Conservation (phyloP, 495 filamentous ascomycete genomes). For the Penicillium herquei region DNA sequence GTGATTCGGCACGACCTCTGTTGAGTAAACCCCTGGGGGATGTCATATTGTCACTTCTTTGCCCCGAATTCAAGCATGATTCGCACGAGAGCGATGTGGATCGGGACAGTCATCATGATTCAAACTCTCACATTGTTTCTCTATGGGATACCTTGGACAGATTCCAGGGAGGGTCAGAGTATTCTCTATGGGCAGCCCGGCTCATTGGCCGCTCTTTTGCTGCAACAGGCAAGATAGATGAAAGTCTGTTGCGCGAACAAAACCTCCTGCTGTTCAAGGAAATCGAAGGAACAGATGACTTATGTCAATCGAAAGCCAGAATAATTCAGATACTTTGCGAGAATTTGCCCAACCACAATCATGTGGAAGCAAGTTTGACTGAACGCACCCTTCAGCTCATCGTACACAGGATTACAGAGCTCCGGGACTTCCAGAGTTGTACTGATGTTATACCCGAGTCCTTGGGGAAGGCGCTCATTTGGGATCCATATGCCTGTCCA, state of each 20-base stretch:
- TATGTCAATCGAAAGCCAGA: slow-evolving; percentile 42
- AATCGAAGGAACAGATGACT: slow-evolving; percentile 9
- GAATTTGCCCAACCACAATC: slow-evolving; percentile 63
- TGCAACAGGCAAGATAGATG: slow-evolving; percentile 60
- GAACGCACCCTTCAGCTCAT: slow-evolving; percentile 76
- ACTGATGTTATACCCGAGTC: slow-evolving; percentile 39
- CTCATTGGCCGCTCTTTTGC: slow-evolving; percentile 84
- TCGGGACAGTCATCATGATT: slow-evolving; percentile 33
- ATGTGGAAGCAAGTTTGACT: slow-evolving; percentile 65
- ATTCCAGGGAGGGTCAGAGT: slow-evolving; percentile 59
- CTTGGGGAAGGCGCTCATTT: slow-evolving; percentile 43
- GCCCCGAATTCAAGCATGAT: slow-evolving; percentile 64
- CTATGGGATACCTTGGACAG: slow-evolving; percentile 73
- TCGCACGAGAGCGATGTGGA: slow-evolving; percentile 51
- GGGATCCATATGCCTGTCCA: slow-evolving; percentile 45
- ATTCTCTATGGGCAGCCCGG: slow-evolving; percentile 78
- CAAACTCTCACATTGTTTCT: slow-evolving; percentile 56
- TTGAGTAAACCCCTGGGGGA: slow-evolving; percentile 67
- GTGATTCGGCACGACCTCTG: slow-evolving; percentile 56
- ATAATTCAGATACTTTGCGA: slow-evolving; percentile 66
- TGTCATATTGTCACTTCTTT: slow-evolving; percentile 70
- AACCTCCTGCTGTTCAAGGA: slow-evolving; percentile 26
- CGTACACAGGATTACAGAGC: slow-evolving; percentile 52
- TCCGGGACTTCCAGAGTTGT: slow-evolving; percentile 47
- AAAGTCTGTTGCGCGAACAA: slow-evolving; percentile 42